Base-by-base conservation (phyloP, 306 rosid genomes). In the Lagenaria siceraria region DNA sequence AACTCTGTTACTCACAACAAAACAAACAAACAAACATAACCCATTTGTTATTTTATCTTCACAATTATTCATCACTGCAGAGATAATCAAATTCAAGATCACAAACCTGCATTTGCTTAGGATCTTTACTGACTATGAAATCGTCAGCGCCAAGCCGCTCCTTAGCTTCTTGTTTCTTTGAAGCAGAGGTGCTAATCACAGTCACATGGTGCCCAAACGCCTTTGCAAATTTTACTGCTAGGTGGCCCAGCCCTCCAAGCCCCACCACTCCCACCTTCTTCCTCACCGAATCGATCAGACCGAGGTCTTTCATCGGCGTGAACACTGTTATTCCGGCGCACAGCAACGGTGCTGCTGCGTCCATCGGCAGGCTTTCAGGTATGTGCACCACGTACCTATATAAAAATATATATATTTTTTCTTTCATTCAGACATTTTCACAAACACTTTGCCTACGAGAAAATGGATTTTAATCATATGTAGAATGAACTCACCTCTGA, bases 151-250 rank as follows among this genome's bases (percentile, higher is more conserved):
- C 95, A 68, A 91, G 80, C 27, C 80, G 85, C 0, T 79, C 46
- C 80, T 78, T 86, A 4, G 97, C 97, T 69, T 91, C 95, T 0
- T 78, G 6, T 61, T 89, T 83, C 87, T 91, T 91, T 31, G 89
- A 84, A 0, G 94, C 90, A 51, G 94, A 86, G 60, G 89, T 82
- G 86, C 97, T 91, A 4, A 91, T 89, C 8, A 91, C 97, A 2
- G 94, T 89, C 17, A 91, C 95, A 40, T 91, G 95, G 62, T 91
- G 97, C 0, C 95, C 94, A 18, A 87, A 89, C 10, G 95, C 94
- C 78, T 89, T 91, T 3, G 81, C 94, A 53, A 91, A 91, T 73
- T 91, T 91, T 25, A 91, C 97, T 0, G 94, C 97, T 11, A 91
- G 13, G 35, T 89, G 97, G 15, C 97, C 97, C 6, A 89, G 90